Evolutionary conservation across 495 filamentous ascomycete genomes (phyloP), one percentile per base, ranked within the genome.

Genomic region (Aspergillus sclerotiicarbonarius): DNA sequence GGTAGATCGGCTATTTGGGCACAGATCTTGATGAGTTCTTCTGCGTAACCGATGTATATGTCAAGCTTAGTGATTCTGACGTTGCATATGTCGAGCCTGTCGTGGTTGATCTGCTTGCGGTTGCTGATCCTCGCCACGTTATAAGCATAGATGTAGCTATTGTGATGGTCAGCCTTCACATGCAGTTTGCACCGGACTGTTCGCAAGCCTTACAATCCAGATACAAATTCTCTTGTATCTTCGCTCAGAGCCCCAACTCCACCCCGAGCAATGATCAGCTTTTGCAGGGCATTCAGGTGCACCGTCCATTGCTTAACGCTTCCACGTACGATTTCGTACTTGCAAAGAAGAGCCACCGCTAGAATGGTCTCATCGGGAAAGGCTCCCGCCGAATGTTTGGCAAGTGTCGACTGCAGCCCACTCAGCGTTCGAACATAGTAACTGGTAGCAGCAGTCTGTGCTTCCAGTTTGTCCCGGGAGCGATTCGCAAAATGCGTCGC

Each of bases 1-100:
- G 66, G 73, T 6, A 79, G 65, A 25, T 76, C 70, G 25, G 73
- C 66, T 19, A 76, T 76, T 16, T 63, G 62, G 9, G 70, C 69
- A 50, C 73, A 79, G 30, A 74, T 56, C 54, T 72, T 72, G 16
- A 79, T 65, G 6, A 79, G 64, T 18, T 79, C 71, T 47, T 79
- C 76, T 0, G 73, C 77, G 46, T 75, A 79, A 5, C 76, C 76
- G 31, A 77, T 67, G 54, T 79, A 79, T 30, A 75, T 76, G 51
- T 77, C 74, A 15, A 79, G 59, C 56, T 69, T 73, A 8, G 67
- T 71, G 48, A 66, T 50, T 2, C 58, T 67, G 19, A 71, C 53
- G 12, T 67, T 57, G 9, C 71, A 68, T 5, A 66, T 57, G 31
- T 62, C 63, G 1, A 62, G 53, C 7, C 57, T 59, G 18, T 49